These are phyloP conservation scores for Catenaria anguillulae DNA, from an alignment of 371 early-diverging fungal species.

Conservation along the genomic window DNA sequence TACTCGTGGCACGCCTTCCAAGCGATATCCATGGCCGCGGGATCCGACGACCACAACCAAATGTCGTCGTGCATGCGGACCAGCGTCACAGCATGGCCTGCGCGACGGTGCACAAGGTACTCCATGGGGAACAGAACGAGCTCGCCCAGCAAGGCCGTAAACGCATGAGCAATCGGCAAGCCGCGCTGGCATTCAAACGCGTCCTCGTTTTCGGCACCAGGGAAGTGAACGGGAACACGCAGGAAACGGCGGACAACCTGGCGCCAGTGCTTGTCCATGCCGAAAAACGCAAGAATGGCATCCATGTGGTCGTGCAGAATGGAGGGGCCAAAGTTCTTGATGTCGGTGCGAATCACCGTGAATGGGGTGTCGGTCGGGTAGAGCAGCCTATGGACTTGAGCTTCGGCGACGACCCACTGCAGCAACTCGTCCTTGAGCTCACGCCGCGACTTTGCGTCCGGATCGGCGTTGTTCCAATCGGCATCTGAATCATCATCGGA, in stretches of 20 bases:
- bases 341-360: slow-evolving; percentile 13
- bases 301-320: slow-evolving; percentile 9
- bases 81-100: neutral
- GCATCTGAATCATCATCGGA: too few relatives aligned
- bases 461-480: too few relatives aligned
- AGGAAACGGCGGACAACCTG: slow-evolving; percentile 10
- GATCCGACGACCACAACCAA: slow-evolving; percentile 10
- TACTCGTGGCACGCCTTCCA: slow-evolving; percentile 10
- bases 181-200: slow-evolving; percentile 6
- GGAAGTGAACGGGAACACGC: neutral
- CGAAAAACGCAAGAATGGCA: slow-evolving; percentile 11
- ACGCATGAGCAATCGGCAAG: slow-evolving; percentile 10
- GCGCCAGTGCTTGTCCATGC: slow-evolving; percentile 10
- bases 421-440: neutral
- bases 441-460: too few relatives aligned
- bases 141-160: slow-evolving; percentile 11
- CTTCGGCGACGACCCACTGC: slow-evolving; percentile 10
- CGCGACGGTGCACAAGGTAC: slow-evolving; percentile 1
- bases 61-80: slow-evolving; percentile 13
- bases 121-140: slow-evolving; percentile 12
- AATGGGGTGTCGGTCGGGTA: slow-evolving; percentile 6
- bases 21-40: slow-evolving; percentile 7
- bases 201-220: neutral
- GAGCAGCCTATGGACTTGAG: slow-evolving; percentile 7
- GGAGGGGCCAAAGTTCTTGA: slow-evolving; percentile 13